Conservation (phyloP, 2,329 filamentous ascomycete species). For the Fusarium tricinctum region DNA sequence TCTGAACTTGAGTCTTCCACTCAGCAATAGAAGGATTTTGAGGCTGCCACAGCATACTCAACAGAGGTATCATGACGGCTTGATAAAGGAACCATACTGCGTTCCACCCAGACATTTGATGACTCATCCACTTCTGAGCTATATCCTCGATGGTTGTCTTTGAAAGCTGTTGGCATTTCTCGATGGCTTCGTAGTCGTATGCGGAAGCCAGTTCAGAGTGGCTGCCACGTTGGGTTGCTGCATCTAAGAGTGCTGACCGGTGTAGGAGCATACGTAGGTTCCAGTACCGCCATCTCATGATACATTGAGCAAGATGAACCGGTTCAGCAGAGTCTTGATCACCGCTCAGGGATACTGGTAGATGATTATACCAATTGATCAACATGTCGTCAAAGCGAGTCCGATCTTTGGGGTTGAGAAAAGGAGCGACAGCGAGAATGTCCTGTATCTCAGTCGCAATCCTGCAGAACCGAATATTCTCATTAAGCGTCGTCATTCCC, state of each 20-base stretch:
- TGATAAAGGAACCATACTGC: constrained; percentile 22
- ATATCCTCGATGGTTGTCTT: constrained; percentile 4
- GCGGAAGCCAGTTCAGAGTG: neutral
- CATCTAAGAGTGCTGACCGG: constrained; percentile 5
- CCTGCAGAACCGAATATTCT: constrained; percentile 13
- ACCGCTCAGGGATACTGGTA: neutral
- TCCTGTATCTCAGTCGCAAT: constrained; percentile 23
- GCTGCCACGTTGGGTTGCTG: neutral
- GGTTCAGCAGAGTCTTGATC: neutral
- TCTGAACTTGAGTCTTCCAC: neutral
- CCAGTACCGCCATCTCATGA: constrained; percentile 20
- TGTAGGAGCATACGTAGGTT: constrained; percentile 19
- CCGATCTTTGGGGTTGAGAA: neutral
- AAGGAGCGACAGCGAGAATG: neutral
- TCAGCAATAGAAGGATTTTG: neutral
- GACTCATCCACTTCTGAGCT: neutral
- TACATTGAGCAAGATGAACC: constrained; percentile 8
- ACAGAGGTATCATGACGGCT: constrained; percentile 8
- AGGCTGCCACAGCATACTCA: constrained; percentile 11
- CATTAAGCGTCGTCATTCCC: neutral
- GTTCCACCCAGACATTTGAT: constrained; percentile 22
- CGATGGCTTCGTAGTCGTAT: neutral
- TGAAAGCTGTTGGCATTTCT: constrained; percentile 14
- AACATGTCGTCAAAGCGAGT: constrained; percentile 1
- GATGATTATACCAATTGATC: neutral